Evolutionary conservation across 2,329 filamentous ascomycete genomes (phyloP).

Genomic region (Westerdykella ornata): DNA sequence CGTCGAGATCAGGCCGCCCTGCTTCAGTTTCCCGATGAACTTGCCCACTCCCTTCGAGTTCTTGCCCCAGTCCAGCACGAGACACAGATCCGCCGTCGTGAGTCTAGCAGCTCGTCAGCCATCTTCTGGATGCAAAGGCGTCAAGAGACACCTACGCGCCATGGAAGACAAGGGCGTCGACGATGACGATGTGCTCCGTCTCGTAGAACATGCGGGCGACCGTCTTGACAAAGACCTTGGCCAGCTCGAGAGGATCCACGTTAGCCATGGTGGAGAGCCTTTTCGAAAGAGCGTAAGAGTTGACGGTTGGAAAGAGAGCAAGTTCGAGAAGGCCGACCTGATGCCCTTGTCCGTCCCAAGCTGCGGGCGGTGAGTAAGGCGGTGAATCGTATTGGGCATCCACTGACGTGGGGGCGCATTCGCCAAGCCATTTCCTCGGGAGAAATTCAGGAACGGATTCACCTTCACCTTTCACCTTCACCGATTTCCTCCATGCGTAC

Average conservation of each 20-base stretch:
- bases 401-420: background rate
- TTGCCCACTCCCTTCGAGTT: slow-evolving; percentile 90
- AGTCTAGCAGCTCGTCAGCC: slow-evolving; percentile 45
- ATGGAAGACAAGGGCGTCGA: slow-evolving; percentile 73
- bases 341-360: background rate
- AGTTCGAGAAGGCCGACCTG: no score
- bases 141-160: slow-evolving; percentile 51
- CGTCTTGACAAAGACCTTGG: slow-evolving; percentile 75
- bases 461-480: background rate
- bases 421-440: background rate
- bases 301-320: no score
- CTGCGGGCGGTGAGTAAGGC: background rate
- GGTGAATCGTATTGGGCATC: background rate
- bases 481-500: slow-evolving; percentile 15
- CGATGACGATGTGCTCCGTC: slow-evolving; percentile 72
- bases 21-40: slow-evolving; percentile 73
- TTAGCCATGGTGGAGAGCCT: slow-evolving; percentile 7
- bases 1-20: slow-evolving; percentile 79
- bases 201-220: slow-evolving; percentile 82
- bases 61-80: slow-evolving; percentile 66
- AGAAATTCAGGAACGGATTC: slow-evolving; percentile 1
- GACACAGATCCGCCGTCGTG: slow-evolving; percentile 79
- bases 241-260: slow-evolving; percentile 55
- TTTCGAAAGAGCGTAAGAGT: no score
- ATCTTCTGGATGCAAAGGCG: background rate